phyloP scores from a whole-genome alignment of 306 rosid species.

The Phaseolus lunatus region DNA sequence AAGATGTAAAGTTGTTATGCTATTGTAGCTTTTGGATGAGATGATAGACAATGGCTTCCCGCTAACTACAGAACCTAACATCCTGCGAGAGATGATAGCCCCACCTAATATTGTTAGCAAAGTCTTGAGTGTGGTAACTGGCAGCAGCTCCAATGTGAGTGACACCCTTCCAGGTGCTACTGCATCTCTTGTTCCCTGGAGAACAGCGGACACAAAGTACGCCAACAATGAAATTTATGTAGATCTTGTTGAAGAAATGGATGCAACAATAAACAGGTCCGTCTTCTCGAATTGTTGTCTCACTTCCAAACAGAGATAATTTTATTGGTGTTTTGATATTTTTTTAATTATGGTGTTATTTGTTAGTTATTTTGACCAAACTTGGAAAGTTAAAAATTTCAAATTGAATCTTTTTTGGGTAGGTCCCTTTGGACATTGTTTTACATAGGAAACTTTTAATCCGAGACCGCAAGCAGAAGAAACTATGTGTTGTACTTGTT shows the following conservation, averaged over 20 bases:
- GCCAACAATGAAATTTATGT: constrained; percentile 85
- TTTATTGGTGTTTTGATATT: not conserved
- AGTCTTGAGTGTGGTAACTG: constrained; percentile 91
- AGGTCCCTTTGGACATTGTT: not conserved
- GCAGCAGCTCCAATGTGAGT: constrained; percentile 89
- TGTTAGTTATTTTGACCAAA: constrained; percentile 7
- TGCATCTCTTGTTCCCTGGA: constrained; percentile 87
- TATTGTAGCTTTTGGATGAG: constrained; percentile 90
- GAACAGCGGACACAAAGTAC: constrained; percentile 74
- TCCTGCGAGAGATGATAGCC: constrained; percentile 94
- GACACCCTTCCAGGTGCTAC: constrained; percentile 87
- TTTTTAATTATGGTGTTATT: not conserved
- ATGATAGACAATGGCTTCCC: constrained; percentile 99
- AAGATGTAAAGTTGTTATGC: constrained; percentile 34
- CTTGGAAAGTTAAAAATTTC: constrained; percentile 15
- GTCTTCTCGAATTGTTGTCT: constrained; percentile 15
- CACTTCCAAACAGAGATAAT: constrained; percentile 26
- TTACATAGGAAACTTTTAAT: not conserved
- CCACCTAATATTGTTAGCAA: constrained; percentile 92
- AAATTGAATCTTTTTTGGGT: not conserved
- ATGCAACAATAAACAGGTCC: constrained; percentile 83
- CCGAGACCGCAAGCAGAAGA: not conserved
- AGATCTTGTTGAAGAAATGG: constrained; percentile 94
- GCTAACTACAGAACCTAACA: constrained; percentile 89
- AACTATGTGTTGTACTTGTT: constrained; percentile 6